These are phyloP conservation scores for Diaporthe helianthi DNA, from an alignment of 2,329 filamentous ascomycete genomes.

Conservation along the genomic window DNA sequence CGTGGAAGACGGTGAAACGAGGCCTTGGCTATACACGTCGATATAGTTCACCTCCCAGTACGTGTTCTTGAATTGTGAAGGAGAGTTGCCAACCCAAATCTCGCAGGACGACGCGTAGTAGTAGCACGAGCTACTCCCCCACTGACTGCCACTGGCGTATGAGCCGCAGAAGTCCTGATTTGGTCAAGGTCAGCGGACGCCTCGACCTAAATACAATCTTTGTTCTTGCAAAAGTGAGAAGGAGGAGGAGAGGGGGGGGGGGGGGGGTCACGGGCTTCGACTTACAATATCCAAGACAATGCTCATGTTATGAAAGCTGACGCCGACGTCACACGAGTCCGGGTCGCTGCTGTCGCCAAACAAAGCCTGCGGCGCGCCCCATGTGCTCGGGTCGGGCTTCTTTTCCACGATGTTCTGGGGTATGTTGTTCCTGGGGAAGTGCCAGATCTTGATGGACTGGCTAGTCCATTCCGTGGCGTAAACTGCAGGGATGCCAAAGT, in stretches of 20 bases:
- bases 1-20: neutral
- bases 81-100: conserved; percentile 55
- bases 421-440: conserved; percentile 71
- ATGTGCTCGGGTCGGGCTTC: conserved; percentile 67
- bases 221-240: neutral
- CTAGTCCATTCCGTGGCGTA: conserved; percentile 76
- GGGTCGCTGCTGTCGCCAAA: conserved; percentile 62
- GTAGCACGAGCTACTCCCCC: conserved; percentile 51
- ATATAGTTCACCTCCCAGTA: conserved; percentile 64
- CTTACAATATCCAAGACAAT: conserved; percentile 73
- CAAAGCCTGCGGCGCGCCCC: conserved; percentile 72
- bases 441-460: conserved; percentile 75
- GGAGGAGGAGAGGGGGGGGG: too few relatives aligned
- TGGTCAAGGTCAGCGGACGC: conserved; percentile 2
- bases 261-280: neutral
- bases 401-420: conserved; percentile 67
- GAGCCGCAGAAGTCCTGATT: conserved; percentile 75
- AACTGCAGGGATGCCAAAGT: conserved; percentile 45
- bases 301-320: conserved; percentile 71
- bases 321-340: conserved; percentile 66
- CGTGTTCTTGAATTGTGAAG: conserved; percentile 48
- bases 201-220: neutral
- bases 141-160: conserved; percentile 64
- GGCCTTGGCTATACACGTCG: conserved; percentile 49
- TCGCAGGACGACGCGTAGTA: conserved; percentile 52